Evolutionary conservation across 208 protist species (phyloP).

Genomic region (Leptomonas pyrrhocoris): DNA sequence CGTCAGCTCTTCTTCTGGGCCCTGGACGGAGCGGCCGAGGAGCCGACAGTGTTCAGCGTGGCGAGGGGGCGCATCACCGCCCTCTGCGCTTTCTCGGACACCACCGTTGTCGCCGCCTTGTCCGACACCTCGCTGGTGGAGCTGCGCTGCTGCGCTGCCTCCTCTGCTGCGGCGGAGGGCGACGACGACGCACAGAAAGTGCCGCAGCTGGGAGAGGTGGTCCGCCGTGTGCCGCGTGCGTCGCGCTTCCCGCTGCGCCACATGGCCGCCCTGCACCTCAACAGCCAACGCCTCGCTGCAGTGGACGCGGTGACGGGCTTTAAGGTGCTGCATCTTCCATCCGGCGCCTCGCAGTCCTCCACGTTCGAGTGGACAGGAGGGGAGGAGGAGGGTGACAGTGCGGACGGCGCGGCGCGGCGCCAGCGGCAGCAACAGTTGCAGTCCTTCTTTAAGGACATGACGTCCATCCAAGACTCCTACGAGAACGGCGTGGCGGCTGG

Average conservation of each 20-base stretch:
- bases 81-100: slow-evolving; percentile 49
- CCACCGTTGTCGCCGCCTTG: slow-evolving; percentile 57
- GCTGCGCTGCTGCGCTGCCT: slow-evolving; percentile 26
- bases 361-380: slow-evolving; percentile 25
- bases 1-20: slow-evolving; percentile 70
- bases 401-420: background rate
- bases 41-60: slow-evolving; percentile 24
- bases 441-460: slow-evolving; percentile 52
- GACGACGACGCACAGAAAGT: background rate
- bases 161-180: background rate
- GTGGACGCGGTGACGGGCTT: slow-evolving; percentile 67
- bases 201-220: slow-evolving; percentile 17
- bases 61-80: slow-evolving; percentile 42
- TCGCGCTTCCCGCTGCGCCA: slow-evolving; percentile 36
- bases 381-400: background rate
- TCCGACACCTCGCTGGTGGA: slow-evolving; percentile 46
- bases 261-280: slow-evolving; percentile 42
- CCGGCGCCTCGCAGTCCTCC: slow-evolving; percentile 8
- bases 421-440: slow-evolving; percentile 24
- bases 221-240: slow-evolving; percentile 24
- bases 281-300: slow-evolving; percentile 49
- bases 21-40: slow-evolving; percentile 25
- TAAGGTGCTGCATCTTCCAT: slow-evolving; percentile 51
- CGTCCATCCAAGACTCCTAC: slow-evolving; percentile 17
- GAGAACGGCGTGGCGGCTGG: slow-evolving; percentile 9